phyloP scores from a whole-genome alignment of 2,329 filamentous ascomycete genomes.

The Emmonsiellopsis sp. region DNA sequence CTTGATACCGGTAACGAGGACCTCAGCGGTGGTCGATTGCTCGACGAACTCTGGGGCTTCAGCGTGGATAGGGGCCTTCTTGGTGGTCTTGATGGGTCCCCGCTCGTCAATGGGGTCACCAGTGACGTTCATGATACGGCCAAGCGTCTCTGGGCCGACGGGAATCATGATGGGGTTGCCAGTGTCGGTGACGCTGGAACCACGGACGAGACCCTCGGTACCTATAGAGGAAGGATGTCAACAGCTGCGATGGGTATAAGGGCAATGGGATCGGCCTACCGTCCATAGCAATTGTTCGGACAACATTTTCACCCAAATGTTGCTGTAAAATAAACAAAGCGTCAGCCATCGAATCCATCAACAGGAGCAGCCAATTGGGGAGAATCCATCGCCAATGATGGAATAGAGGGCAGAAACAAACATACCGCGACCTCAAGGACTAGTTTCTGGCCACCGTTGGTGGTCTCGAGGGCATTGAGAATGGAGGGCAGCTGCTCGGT shows the following conservation, averaged over 20 bases:
- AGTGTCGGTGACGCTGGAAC: conserved; percentile 74
- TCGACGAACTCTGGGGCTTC: conserved; percentile 88
- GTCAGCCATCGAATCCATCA: conserved; percentile 9
- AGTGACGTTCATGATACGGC: conserved; percentile 99
- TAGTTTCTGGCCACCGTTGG: conserved; percentile 89
- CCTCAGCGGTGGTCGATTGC: conserved; percentile 92
- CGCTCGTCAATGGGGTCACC: conserved; percentile 99
- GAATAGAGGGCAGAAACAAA: conserved; percentile 13
- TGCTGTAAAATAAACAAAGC: conserved; percentile 51
- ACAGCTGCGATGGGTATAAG: background rate
- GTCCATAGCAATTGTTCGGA: conserved; percentile 99
- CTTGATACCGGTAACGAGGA: conserved; percentile 99
- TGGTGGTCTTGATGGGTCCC: conserved; percentile 90
- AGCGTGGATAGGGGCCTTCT: conserved; percentile 84
- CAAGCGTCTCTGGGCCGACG: conserved; percentile 85
- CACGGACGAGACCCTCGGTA: conserved; percentile 99
- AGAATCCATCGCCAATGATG: background rate
- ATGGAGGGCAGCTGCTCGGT: conserved; percentile 87
- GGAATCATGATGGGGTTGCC: conserved; percentile 93
- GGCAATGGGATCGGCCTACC: conserved; percentile 50
- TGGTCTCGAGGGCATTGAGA: conserved; percentile 89
- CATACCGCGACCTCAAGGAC: conserved; percentile 93
- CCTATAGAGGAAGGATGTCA: conserved; percentile 41
- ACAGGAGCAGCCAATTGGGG: conserved; percentile 8
- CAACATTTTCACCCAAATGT: conserved; percentile 99